Conservation (phyloP, 176 grass and related monocot species). For the Cenchrus americanus region DNA sequence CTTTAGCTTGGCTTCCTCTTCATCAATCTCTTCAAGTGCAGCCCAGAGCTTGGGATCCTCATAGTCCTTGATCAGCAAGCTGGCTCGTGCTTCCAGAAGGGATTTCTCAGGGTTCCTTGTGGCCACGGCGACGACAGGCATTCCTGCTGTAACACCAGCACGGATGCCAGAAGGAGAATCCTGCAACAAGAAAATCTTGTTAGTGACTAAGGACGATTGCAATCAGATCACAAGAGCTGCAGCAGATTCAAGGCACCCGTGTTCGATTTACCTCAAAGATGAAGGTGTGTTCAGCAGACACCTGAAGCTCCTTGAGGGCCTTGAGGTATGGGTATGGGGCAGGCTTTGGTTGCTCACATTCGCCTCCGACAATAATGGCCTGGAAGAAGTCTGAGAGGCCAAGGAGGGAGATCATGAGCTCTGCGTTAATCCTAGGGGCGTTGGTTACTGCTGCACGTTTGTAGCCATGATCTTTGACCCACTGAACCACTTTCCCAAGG, state of each 20-base stretch:
- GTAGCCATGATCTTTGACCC: conserved; percentile 70
- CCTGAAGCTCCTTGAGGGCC: conserved; percentile 65
- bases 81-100: conserved; percentile 70
- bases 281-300: conserved; percentile 69
- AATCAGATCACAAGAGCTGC: not conserved
- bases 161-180: conserved; percentile 81
- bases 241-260: not conserved
- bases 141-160: conserved; percentile 79
- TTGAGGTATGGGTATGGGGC: conserved; percentile 85
- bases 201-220: not conserved
- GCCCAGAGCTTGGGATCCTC: conserved; percentile 81
- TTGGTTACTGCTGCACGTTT: conserved; percentile 83
- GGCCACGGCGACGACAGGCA: conserved; percentile 59
- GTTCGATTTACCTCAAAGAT: conserved; percentile 69
- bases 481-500: conserved; percentile 65
- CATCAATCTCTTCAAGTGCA: conserved; percentile 63
- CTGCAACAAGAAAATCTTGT: conserved; percentile 20
- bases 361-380: conserved; percentile 64
- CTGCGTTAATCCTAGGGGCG: conserved; percentile 84
- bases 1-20: conserved; percentile 58
- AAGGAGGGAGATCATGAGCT: conserved; percentile 87
- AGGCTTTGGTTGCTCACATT: conserved; percentile 87
- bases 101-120: conserved; percentile 92
- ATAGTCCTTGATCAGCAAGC: conserved; percentile 79
- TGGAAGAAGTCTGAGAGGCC: conserved; percentile 89